Percentiles rank a stretch among this genome's conserved stretches.
Evolutionary conservation across 148 eudicot species (phyloP).

Genomic region (Camellia lanceoleosa): DNA sequence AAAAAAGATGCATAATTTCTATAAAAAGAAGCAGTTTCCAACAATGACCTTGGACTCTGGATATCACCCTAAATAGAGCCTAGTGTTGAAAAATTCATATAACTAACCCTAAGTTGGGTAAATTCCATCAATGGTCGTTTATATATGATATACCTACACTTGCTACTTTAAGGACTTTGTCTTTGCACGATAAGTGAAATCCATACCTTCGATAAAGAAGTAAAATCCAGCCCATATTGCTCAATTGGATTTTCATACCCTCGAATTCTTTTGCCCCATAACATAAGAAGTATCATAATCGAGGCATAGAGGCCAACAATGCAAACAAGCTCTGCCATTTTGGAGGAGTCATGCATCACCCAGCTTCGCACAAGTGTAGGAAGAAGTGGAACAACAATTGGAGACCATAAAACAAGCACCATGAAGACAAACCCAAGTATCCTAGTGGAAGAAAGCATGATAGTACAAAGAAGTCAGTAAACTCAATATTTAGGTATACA

Average conservation of each 20-base stretch:
- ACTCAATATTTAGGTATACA: not conserved
- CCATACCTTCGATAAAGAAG: constrained; percentile 61
- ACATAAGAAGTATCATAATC: constrained; percentile 52
- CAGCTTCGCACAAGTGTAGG: constrained; percentile 76
- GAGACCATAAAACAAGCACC: constrained; percentile 95
- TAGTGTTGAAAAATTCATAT: not conserved
- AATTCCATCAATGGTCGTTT: not conserved
- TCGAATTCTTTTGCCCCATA: constrained; percentile 90
- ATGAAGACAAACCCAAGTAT: constrained; percentile 70
- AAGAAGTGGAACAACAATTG: constrained; percentile 73
- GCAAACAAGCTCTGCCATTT: constrained; percentile 66
- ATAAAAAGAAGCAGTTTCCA: not conserved
- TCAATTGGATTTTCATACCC: constrained; percentile 74
- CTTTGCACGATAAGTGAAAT: not conserved
- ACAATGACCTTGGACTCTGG: not conserved
- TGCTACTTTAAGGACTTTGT: not conserved
- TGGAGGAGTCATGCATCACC: constrained; percentile 55
- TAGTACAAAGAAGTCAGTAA: constrained; percentile 6
- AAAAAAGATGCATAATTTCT: not conserved
- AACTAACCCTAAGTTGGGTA: not conserved
- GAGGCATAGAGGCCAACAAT: constrained; percentile 78
- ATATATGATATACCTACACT: not conserved
- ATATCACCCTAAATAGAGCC: not conserved
- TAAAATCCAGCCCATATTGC: constrained; percentile 82
- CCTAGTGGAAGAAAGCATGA: constrained; percentile 37